A percentile compares a stretch with the other conserved stretches of the same genome.
phyloP scores from a whole-genome alignment of 345 rosid species.

The Rubroshorea leprosula region DNA sequence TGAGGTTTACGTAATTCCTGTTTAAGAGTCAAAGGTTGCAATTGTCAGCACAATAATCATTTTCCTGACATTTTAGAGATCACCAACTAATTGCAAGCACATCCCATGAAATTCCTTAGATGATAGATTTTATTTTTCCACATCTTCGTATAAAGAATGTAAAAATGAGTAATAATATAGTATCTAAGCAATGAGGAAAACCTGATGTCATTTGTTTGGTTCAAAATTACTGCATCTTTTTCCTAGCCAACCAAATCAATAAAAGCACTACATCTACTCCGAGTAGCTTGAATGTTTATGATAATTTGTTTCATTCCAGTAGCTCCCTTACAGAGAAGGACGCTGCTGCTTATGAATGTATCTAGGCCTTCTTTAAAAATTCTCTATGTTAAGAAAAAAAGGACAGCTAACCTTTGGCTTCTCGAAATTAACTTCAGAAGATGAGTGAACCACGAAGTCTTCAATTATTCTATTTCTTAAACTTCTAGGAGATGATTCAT shows the following conservation, averaged over 20 bases:
- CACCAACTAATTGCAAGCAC: background rate
- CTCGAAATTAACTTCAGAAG: constrained; percentile 16
- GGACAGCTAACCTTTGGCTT: constrained; percentile 34
- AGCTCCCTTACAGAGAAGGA: no score
- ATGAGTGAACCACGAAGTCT: constrained; percentile 8
- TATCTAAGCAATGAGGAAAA: no score
- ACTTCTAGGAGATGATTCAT: constrained; percentile 11
- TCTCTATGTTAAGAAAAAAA: background rate
- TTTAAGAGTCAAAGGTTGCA: constrained; percentile 11
- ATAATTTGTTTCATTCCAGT: background rate
- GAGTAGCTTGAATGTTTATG: no score
- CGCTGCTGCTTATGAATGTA: no score
- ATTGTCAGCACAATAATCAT: background rate
- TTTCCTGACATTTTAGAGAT: background rate
- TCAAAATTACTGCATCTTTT: no score
- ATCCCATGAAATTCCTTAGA: background rate
- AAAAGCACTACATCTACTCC: no score
- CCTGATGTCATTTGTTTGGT: no score
- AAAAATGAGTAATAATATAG: no score
- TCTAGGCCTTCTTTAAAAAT: no score
- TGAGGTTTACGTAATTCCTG: constrained; percentile 30
- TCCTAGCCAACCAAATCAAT: no score
- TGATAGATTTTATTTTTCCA: background rate
- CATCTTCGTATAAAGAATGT: no score
- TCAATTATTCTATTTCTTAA: constrained; percentile 4